Base-by-base conservation (phyloP, 2,329 filamentous ascomycete genomes). In the Penicillium rolfsii region DNA sequence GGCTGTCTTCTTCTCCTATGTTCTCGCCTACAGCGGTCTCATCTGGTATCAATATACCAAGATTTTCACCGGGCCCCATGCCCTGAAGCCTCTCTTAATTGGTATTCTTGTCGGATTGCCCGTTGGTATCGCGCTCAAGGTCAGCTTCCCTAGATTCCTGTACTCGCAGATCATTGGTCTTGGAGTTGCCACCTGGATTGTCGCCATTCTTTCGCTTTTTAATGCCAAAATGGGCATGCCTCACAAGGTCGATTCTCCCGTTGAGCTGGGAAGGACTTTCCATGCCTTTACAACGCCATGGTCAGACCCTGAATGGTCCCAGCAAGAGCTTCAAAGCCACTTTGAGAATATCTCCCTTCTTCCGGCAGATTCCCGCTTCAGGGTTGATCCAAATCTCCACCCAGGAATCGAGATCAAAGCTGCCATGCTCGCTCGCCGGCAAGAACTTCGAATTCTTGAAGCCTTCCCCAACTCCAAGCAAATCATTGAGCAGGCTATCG, bases 21-120 rank as follows among this genome's bases (percentile, higher is more conserved):
- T 83, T 12, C 69, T 77, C 16, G 76, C 82, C 7, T 84, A 84
- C 64, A 83, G 80, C 24, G 84, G 83, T 3, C 69, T 85, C 35
- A 74, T 85, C 7, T 82, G 81, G 70, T 85, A 84, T 60, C 83
- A 83, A 67, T 83, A 82, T 70, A 82, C 76, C 41, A 82, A 81
- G 69, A 83, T 84, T 45, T 84, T 83, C 67, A 79, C 80, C 7
- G 83, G 82, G 0, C 78, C 81, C 1, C 75, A 81, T 57, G 79
- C 80, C 1, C 71, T 84, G 46, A 80, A 80, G 64, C 80, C 81
- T 5, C 75, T 85, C 5, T 64, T 83, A 6, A 64, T 75, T n/a
- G 82, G 81, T 12, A 74, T 79, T 4, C 55, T 77, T 19, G 55
- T 83, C 16, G 83, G 83, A 6, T 70, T 85, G 8, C 70, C 79